Base-by-base conservation (phyloP, 805 yeast genomes). In the Candida manassasensis region DNA sequence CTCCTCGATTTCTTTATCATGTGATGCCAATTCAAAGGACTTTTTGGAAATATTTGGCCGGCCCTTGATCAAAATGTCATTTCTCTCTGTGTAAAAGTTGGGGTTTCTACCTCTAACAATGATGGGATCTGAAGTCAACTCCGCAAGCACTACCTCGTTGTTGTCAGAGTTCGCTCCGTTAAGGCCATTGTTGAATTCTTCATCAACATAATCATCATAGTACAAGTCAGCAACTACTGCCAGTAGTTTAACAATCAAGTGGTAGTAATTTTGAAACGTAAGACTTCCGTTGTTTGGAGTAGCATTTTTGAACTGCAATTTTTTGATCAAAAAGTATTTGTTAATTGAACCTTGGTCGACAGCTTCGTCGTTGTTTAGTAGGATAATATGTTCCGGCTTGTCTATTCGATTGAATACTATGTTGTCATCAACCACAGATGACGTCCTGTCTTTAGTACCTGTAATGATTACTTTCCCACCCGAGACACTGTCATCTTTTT, bases 71-170 rank as follows among this genome's bases (percentile, higher is more conserved):
- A 67, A 47, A 14, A 74, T 52, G 45, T 75, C 79, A 32, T 73
- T 69, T 37, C 77, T 55, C 38, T 73, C 75, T 21, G 67, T 65
- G 45, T 76, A 77, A 42, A 77, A 77, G n/a, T 75, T 65, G 3
- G 83, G 82, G 44, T 77, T 77, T 34, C 82, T 53, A 3, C 83
- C 83, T 41, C 83, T 53, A 6, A 77, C 82, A 10, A 73, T 72
- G 3, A 77, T 69, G 1, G 79, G 79, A 21, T 67, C 59, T 40
- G 60, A 60, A 5, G 47, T 43, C 17, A 61, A 43, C 34, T 61
- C 68, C 37, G 48, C 45, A 15, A 61, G 40, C 3, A 45, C 43
- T 4, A 61, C 49, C 37, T 61, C 68, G 36, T 61, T 61, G 21
- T 51, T 47, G 27, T 53, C 50, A 21, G 42, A 44, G 19, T 41